Conservation (phyloP, 2,329 filamentous ascomycete genomes). For the Cladosporium colombiae region DNA sequence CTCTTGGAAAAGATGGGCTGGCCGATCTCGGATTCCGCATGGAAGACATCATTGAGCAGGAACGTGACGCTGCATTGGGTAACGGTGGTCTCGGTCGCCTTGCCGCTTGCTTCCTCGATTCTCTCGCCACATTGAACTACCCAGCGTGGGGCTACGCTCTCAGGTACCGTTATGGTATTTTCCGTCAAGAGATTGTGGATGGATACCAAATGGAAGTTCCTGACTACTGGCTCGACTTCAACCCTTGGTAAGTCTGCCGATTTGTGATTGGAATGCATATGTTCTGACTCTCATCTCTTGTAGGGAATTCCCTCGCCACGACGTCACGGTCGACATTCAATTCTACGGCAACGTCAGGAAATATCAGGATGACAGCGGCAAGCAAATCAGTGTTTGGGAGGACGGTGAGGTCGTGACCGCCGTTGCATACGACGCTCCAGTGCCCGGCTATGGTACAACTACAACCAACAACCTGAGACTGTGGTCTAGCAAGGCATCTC, state of each 20-base stretch:
- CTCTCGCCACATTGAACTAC: slow-evolving; percentile 89
- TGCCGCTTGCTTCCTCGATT: slow-evolving; percentile 96
- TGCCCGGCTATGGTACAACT: slow-evolving; percentile 84
- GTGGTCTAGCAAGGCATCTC: slow-evolving; percentile 96
- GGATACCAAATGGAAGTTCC: slow-evolving; percentile 98
- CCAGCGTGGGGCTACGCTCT: slow-evolving; percentile 97
- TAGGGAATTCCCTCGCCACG: slow-evolving; percentile 84
- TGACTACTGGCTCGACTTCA: slow-evolving; percentile 99
- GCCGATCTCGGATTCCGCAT: slow-evolving; percentile 91
- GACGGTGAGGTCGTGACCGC: slow-evolving; percentile 90
- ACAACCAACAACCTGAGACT: slow-evolving; percentile 96
- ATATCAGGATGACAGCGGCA: slow-evolving; percentile 69
- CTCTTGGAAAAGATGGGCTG: slow-evolving; percentile 62
- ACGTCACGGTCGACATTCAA: slow-evolving; percentile 94
- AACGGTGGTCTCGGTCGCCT: slow-evolving; percentile 94
- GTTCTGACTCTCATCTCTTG: background rate
- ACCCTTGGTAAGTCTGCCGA: slow-evolving; percentile 67
- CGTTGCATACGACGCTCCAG: slow-evolving; percentile 82
- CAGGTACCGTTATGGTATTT: slow-evolving; percentile 90
- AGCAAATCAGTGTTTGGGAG: slow-evolving; percentile 76
- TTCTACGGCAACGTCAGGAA: slow-evolving; percentile 88
- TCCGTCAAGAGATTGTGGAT: slow-evolving; percentile 98
- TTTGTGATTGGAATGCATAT: background rate
- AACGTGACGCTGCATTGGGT: slow-evolving; percentile 93
- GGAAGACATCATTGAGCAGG: slow-evolving; percentile 91